phyloP scores from a whole-genome alignment of 176 grass and related monocot genomes.

The Cymbopogon citratus region DNA sequence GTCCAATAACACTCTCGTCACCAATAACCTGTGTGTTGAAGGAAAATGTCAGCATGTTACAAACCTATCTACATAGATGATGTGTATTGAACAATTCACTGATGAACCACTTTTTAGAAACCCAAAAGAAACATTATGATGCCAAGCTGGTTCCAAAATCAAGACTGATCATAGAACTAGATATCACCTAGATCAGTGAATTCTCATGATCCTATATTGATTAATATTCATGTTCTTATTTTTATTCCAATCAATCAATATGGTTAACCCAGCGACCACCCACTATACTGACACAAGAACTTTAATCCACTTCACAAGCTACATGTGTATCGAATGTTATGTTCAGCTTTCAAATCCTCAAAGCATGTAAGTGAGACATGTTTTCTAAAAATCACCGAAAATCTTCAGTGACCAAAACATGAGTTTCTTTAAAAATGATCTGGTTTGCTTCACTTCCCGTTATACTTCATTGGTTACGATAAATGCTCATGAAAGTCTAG shows the following conservation, averaged over 20 bases:
- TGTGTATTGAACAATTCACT: not conserved
- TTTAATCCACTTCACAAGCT: not conserved
- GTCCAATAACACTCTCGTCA: slow-evolving; percentile 46
- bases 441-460: not conserved
- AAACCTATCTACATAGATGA: slow-evolving; percentile 2
- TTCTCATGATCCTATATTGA: not conserved
- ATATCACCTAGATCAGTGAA: not conserved
- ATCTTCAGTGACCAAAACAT: not conserved
- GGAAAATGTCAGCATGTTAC: slow-evolving; percentile 14
- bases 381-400: not conserved
- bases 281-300: not conserved
- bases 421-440: not conserved
- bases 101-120: not conserved
- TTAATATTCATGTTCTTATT: not conserved
- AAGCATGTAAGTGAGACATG: not conserved
- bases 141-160: not conserved
- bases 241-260: not conserved
- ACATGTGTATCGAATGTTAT: not conserved
- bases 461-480: not conserved
- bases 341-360: slow-evolving; percentile 14
- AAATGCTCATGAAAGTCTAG: not conserved
- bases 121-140: not conserved
- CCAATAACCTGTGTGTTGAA: slow-evolving; percentile 49
- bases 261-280: not conserved
- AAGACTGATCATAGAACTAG: not conserved